Evolutionary conservation across 495 filamentous ascomycete genomes (phyloP).

Genomic region (Xylona heveae): DNA sequence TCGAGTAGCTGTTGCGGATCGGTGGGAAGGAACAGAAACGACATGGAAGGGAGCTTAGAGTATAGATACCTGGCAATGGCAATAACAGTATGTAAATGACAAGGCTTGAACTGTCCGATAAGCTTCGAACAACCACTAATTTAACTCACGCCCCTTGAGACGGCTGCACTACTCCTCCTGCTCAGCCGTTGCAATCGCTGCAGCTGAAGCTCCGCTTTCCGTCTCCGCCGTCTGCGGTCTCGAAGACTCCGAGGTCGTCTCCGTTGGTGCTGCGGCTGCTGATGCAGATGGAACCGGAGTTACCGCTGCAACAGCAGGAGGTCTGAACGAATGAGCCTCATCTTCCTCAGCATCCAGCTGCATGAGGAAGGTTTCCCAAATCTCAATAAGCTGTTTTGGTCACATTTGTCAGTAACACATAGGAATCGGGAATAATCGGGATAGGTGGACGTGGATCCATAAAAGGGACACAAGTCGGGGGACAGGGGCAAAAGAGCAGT

Average conservation of each 20-base stretch:
- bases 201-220: conserved; percentile 12
- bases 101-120: no score
- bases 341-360: conserved; percentile 89
- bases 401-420: no score
- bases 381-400: conserved; percentile 88
- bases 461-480: not conserved
- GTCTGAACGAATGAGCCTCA: conserved; percentile 52
- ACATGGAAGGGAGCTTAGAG: no score
- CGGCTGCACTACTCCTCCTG: conserved; percentile 17
- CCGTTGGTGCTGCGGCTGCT: conserved; percentile 11
- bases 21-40: no score
- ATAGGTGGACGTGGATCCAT: not conserved
- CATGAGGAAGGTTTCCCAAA: conserved; percentile 96
- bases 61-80: no score
- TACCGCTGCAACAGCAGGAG: conserved; percentile 20
- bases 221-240: conserved; percentile 2
- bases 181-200: conserved; percentile 16
- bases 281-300: conserved; percentile 10
- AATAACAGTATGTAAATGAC: no score
- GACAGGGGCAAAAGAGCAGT: not conserved
- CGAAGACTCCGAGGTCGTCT: conserved; percentile 2
- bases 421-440: not conserved
- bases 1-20: no score
- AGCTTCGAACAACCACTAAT: no score
- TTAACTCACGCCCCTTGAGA: no score